These are phyloP conservation scores for Herpetomonas samuelpessoai DNA, from an alignment of 208 protist species.

Conservation along the genomic window DNA sequence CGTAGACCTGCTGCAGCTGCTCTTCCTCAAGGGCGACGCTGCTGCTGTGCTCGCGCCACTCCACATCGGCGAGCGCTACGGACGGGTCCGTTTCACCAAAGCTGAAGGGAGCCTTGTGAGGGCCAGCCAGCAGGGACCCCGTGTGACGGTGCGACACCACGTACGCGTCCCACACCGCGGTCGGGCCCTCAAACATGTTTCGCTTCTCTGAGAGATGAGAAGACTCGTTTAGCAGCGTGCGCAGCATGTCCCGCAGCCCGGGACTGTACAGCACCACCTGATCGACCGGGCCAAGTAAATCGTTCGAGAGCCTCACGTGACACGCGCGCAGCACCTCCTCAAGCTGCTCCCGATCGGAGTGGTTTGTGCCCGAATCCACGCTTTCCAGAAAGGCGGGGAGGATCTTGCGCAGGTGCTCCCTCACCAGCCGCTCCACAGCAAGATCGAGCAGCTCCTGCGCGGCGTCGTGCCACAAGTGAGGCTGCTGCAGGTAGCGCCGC, in stretches of 20 bases:
- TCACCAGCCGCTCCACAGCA: not conserved
- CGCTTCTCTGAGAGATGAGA: no score
- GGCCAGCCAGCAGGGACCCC: constrained; percentile 21
- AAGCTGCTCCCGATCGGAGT: not conserved
- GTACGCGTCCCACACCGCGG: constrained; percentile 34
- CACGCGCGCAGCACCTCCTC: not conserved
- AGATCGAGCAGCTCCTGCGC: constrained; percentile 14
- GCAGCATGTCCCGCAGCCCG: not conserved
- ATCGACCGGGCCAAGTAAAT: not conserved
- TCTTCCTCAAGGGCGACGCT: not conserved
- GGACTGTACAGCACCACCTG: not conserved
- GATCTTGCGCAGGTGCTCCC: not conserved
- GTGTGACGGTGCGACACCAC: constrained; percentile 30
- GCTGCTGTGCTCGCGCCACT: constrained; percentile 15
- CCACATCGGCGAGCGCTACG: constrained; percentile 46
- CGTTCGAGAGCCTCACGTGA: not conserved
- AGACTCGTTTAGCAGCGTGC: not conserved
- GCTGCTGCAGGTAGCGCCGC: constrained; percentile 4
- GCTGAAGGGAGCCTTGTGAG: constrained; percentile 68
- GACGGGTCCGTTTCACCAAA: constrained; percentile 44
- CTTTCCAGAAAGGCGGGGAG: no score
- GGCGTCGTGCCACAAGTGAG: constrained; percentile 13
- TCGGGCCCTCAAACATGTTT: constrained; percentile 6
- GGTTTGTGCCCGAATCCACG: not conserved
- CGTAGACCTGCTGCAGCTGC: not conserved